phyloP scores from a whole-genome alignment of 1,284 basidiomycete species.

The Sanghuangporus weigelae region DNA sequence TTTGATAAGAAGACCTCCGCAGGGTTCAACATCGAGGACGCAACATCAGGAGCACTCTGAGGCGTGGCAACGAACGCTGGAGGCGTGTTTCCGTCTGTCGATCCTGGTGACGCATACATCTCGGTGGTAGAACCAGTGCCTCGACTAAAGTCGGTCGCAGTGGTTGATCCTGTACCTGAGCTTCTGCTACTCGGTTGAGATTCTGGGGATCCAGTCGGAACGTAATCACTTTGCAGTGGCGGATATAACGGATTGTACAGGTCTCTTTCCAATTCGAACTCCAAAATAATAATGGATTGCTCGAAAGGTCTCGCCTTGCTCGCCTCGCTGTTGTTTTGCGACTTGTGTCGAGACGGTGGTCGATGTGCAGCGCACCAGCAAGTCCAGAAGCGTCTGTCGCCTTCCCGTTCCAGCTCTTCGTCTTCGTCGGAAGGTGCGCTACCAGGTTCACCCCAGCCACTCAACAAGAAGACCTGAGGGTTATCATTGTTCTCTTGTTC shows the following conservation, averaged over 20 bases:
- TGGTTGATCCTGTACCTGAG: slow-evolving; percentile 16
- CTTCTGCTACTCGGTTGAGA: slow-evolving; percentile 18
- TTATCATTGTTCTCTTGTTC: slow-evolving; percentile 48
- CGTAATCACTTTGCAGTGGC: slow-evolving; percentile 22
- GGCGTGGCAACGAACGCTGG: neutral
- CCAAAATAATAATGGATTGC: slow-evolving; percentile 56
- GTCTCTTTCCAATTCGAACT: slow-evolving; percentile 81
- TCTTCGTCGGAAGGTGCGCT: slow-evolving; percentile 33
- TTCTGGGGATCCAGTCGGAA: slow-evolving; percentile 22
- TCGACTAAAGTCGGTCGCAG: slow-evolving; percentile 11
- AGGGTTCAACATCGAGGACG: slow-evolving; percentile 6
- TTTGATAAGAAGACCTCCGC: slow-evolving; percentile 17
- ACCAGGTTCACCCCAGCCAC: slow-evolving; percentile 66
- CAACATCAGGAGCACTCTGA: neutral
- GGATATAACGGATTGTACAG: slow-evolving; percentile 70
- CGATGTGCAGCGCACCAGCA: slow-evolving; percentile 85
- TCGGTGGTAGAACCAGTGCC: slow-evolving; percentile 11
- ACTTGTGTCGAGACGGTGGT: slow-evolving; percentile 29
- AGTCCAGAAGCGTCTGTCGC: slow-evolving; percentile 57
- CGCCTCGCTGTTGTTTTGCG: slow-evolving; percentile 16
- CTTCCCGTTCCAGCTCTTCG: slow-evolving; percentile 30
- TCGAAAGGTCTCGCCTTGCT: slow-evolving; percentile 1
- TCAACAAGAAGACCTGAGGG: slow-evolving; percentile 69
- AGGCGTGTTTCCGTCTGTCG: neutral
- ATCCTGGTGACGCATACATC: slow-evolving; percentile 4